Evolutionary conservation across 495 filamentous ascomycete genomes (phyloP), one percentile per base, ranked within the genome.

Genomic region (Hypoxylon lenormandii): DNA sequence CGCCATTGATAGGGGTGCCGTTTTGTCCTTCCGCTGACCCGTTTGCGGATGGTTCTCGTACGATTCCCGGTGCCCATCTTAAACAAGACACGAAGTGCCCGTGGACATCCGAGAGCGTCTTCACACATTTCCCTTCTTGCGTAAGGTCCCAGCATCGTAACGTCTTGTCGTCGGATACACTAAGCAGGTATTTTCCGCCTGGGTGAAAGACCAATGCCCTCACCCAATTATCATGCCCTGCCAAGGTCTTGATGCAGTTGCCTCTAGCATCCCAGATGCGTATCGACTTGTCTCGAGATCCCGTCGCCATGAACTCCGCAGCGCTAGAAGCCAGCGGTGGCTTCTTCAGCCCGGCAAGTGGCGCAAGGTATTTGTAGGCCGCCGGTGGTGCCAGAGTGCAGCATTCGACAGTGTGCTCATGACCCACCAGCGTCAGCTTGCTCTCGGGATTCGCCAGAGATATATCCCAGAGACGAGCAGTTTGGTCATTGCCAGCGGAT

Each of bases 201-300:
- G 95, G 95, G 69, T 98, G 95, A 77, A 96, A 98, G 15, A 92
- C 88, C 11, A 98, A 73, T 1, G 83, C 91, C 8, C 93, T 87
- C 0, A 98, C 90, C 95, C 95, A 98, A 75, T 97, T 98, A 76
- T 98, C 95, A 72, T 98, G 95, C 2, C 95, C 95, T 1, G 89
- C 78, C 6, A 98, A 82, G 1, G 91, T 96, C 77, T 93, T 97
- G 70, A 98, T 89, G 49, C 92, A 83, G 11, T 90, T 92, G 8
- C 95, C 95, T 49, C 93, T 85, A 4, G 88, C 84, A 76, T 97
- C 93, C 94, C 94, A 98, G 11, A 98, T 77, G 73, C 89, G 89
- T 71, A 98, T 96, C 0, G 88, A 92, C 79, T 97, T 98, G 74
- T 98, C 95, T 72, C 95, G 84, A 3, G 89, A 88, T 1, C 93